A percentile compares a stretch with the other conserved stretches of the same genome.
Conservation (phyloP, 2,329 filamentous ascomycete species). For the Penicillium sp. region DNA sequence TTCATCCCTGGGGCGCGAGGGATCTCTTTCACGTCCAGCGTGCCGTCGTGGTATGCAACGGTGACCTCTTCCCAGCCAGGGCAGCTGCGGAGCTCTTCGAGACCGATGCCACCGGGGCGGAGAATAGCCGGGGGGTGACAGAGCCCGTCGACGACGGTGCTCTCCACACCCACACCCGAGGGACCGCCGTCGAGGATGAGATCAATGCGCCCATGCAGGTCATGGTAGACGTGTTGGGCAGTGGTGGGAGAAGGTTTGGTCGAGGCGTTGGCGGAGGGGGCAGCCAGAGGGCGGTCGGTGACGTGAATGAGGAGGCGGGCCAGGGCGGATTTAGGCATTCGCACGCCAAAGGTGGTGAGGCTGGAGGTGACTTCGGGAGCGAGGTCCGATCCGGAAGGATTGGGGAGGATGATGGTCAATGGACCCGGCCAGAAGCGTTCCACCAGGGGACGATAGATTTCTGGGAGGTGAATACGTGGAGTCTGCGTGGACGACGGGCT, state of each 20-base stretch:
- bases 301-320: conserved; percentile 81
- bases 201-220: conserved; percentile 74
- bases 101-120: conserved; percentile 76
- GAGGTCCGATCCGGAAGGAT: conserved; percentile 62
- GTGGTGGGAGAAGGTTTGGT: conserved; percentile 89
- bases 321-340: conserved; percentile 81
- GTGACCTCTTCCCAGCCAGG: conserved; percentile 74
- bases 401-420: conserved; percentile 80
- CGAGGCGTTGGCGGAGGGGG: conserved; percentile 88
- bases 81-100: conserved; percentile 69
- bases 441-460: conserved; percentile 72
- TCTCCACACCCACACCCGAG: conserved; percentile 87
- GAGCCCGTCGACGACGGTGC: conserved; percentile 90
- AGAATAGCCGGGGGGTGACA: conserved; percentile 74
- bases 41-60: conserved; percentile 72
- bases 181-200: conserved; percentile 83
- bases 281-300: conserved; percentile 72
- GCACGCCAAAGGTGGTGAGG: conserved; percentile 75
- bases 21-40: conserved; percentile 56
- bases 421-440: conserved; percentile 89
- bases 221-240: conserved; percentile 81
- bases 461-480: conserved; percentile 50
- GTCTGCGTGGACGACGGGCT: conserved; percentile 27
- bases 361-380: conserved; percentile 90
- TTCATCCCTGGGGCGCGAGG: conserved; percentile 97